These are phyloP conservation scores for Neurospora sp. DNA, from an alignment of 495 filamentous ascomycete species.

Conservation along the genomic window DNA sequence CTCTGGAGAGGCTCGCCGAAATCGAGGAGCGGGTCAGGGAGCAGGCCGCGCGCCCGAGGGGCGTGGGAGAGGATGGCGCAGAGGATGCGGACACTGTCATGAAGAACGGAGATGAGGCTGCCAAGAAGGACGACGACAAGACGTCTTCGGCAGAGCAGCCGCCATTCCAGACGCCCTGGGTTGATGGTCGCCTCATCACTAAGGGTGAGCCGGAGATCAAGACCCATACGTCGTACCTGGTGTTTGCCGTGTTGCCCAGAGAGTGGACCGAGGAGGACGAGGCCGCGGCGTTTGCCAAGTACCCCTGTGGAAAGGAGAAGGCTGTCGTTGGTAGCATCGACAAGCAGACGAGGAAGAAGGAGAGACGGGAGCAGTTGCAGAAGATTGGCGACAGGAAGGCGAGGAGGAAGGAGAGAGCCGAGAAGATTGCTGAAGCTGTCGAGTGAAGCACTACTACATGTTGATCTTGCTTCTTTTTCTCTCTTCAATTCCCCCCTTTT, in stretches of 20 bases:
- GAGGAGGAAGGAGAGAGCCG: conserved; percentile 19
- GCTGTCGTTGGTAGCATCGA: conserved; percentile 42
- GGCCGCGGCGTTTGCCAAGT: conserved; percentile 49
- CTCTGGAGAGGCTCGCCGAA: conserved; percentile 56
- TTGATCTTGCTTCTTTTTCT: neutral
- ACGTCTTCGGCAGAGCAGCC: neutral
- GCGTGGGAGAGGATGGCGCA: conserved; percentile 14
- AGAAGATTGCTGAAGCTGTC: conserved; percentile 10
- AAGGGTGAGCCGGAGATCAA: conserved; percentile 81
- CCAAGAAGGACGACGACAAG: conserved; percentile 8
- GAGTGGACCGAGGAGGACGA: conserved; percentile 83
- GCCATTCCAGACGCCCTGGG: conserved; percentile 21
- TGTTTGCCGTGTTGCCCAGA: conserved; percentile 81
- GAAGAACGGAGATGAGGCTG: conserved; percentile 19
- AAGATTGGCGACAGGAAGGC: conserved; percentile 14
- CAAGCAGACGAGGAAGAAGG: conserved; percentile 38
- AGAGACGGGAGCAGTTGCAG: conserved; percentile 34
- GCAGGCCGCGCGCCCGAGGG: conserved; percentile 33
- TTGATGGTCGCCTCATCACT: conserved; percentile 64
- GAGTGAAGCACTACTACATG: neutral
- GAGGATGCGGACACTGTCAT: conserved; percentile 11
- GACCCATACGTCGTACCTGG: conserved; percentile 88
- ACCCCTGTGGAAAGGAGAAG: conserved; percentile 40
- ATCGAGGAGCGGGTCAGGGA: conserved; percentile 56
- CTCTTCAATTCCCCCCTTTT: neutral